phyloP scores from a whole-genome alignment of 495 filamentous ascomycete genomes.

The Melanomma pulvis-pyrius region DNA sequence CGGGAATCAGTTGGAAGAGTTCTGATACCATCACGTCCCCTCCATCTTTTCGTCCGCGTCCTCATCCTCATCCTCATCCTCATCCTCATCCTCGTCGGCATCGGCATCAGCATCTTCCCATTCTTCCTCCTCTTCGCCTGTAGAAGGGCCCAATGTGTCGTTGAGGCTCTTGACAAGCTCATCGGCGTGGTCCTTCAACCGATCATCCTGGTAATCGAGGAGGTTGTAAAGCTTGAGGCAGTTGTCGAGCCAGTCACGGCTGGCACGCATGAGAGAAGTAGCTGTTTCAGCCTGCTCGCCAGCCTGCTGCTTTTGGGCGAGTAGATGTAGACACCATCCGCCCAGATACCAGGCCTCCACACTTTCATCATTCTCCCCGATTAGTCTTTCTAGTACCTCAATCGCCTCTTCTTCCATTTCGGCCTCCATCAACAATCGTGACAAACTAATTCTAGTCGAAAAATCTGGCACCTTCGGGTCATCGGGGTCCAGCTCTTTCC shows the following conservation, averaged over 20 bases:
- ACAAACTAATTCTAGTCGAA: conserved; percentile 77
- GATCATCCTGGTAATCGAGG: conserved; percentile 73
- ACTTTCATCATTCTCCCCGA: conserved; percentile 85
- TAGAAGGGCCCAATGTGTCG: conserved; percentile 57
- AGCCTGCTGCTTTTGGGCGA: conserved; percentile 68
- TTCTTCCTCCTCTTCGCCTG: conserved; percentile 50
- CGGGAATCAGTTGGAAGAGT: background rate
- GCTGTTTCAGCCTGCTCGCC: conserved; percentile 44
- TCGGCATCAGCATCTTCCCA: conserved; percentile 54
- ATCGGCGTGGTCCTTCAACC: conserved; percentile 65
- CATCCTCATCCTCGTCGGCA: conserved; percentile 53
- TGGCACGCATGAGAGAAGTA: conserved; percentile 55
- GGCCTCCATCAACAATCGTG: conserved; percentile 86
- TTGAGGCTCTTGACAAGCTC: conserved; percentile 62
- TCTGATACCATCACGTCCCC: conserved; percentile 23
- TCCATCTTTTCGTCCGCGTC: conserved; percentile 38
- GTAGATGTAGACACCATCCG: conserved; percentile 83
- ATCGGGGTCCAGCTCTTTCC: conserved; percentile 74
- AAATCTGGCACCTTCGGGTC: conserved; percentile 71
- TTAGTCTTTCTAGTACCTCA: conserved; percentile 78
- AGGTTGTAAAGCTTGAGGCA: conserved; percentile 61
- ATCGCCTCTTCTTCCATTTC: conserved; percentile 81
- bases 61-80: conserved; percentile 26
- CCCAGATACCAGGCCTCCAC: conserved; percentile 97
- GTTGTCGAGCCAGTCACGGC: conserved; percentile 63